These are phyloP conservation scores for Quercus berberidifolia DNA, from an alignment of 306 rosid genomes.

Conservation along the genomic window DNA sequence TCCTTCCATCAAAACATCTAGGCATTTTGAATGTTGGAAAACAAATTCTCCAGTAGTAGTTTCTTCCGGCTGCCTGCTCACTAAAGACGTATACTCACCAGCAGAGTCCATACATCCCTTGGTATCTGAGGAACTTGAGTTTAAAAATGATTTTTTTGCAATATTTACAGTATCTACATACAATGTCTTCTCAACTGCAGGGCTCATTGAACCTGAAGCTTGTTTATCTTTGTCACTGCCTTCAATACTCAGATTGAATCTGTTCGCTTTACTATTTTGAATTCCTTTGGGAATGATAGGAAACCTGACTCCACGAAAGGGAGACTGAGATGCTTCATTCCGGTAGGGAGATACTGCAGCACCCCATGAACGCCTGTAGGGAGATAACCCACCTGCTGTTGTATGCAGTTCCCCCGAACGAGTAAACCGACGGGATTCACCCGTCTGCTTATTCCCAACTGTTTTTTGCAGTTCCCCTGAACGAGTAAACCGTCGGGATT, in stretches of 20 bases:
- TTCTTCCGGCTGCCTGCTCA: conserved; percentile 26
- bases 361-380: conserved; percentile 62
- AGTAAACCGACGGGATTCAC: conserved; percentile 49
- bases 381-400: conserved; percentile 57
- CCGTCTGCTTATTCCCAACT: conserved; percentile 37
- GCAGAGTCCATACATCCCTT: conserved; percentile 24
- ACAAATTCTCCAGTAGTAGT: conserved; percentile 30
- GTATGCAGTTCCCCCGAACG: conserved; percentile 58
- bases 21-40: conserved; percentile 36
- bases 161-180: conserved; percentile 65
- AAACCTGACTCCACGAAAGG: conserved; percentile 43
- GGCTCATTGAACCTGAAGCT: conserved; percentile 35
- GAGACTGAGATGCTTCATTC: conserved; percentile 48
- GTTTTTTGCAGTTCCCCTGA: conserved; percentile 56
- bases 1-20: conserved; percentile 29
- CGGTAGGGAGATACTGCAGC: conserved; percentile 66
- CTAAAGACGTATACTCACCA: conserved; percentile 22
- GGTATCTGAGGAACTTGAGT: conserved; percentile 30
- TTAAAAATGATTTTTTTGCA: conserved; percentile 29
- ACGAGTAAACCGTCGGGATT: conserved; percentile 45
- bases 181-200: conserved; percentile 67
- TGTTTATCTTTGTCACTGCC: conserved; percentile 36
- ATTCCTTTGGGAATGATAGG: conserved; percentile 45
- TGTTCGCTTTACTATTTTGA: conserved; percentile 35
- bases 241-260: conserved; percentile 25